Evolutionary conservation across 352 stramenopile genomes (phyloP).

Genomic region (Phytophthora pseudosyringae): DNA sequence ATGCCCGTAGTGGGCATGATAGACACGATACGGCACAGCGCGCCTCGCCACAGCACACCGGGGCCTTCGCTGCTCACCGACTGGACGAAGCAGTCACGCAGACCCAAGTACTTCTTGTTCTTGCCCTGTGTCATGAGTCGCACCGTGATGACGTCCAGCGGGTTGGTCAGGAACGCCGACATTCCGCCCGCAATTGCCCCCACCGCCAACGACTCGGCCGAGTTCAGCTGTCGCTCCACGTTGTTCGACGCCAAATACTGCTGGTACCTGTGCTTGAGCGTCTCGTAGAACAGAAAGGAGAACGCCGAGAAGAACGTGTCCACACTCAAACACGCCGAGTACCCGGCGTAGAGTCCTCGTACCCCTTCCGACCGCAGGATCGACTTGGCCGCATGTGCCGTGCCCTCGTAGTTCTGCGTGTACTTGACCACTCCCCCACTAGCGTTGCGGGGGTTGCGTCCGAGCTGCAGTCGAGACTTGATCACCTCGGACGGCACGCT

Average conservation of each 20-base stretch:
- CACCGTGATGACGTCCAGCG: constrained; percentile 80
- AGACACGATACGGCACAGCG: constrained; percentile 65
- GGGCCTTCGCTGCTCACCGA: constrained; percentile 65
- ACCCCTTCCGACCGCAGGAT: constrained; percentile 75
- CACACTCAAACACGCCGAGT: constrained; percentile 79
- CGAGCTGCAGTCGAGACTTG: constrained; percentile 80
- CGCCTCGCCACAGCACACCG: constrained; percentile 73
- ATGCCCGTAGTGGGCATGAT: constrained; percentile 85
- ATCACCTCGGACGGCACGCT: constrained; percentile 85
- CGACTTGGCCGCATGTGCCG: constrained; percentile 59
- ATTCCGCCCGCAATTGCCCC: constrained; percentile 65
- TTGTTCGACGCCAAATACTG: constrained; percentile 38
- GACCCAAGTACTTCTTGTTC: constrained; percentile 62
- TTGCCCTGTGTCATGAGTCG: constrained; percentile 87
- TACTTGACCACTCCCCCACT: constrained; percentile 72
- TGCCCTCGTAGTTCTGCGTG: constrained; percentile 77
- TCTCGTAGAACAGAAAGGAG: constrained; percentile 88
- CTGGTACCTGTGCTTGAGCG: constrained; percentile 61
- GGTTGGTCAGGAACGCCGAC: constrained; percentile 81
- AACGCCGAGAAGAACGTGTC: constrained; percentile 86
- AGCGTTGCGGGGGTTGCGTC: constrained; percentile 70
- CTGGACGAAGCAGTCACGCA: constrained; percentile 66
- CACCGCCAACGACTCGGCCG: constrained; percentile 60
- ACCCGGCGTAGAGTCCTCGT: constrained; percentile 71
- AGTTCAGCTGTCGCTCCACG: constrained; percentile 50